Evolutionary conservation across 2,329 filamentous ascomycete genomes (phyloP).

Genomic region (Pseudogymnoascus sp.): DNA sequence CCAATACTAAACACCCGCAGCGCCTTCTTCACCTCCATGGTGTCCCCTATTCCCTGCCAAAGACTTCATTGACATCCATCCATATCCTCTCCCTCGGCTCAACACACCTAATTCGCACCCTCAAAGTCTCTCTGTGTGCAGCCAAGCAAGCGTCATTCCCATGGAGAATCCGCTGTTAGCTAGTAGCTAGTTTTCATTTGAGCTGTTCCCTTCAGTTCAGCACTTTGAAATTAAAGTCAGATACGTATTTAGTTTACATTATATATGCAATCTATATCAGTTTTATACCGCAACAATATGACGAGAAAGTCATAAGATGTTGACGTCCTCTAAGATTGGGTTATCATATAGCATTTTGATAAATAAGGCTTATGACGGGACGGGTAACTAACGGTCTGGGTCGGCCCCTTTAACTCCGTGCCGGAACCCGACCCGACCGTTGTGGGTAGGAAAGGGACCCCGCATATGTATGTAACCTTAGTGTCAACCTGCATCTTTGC

Average conservation of each 20-base stretch:
- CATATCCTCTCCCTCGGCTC: no score
- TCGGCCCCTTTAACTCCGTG: not conserved
- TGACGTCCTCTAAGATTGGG: not conserved
- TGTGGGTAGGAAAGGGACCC: not conserved
- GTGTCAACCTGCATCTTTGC: not conserved
- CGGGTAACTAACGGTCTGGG: not conserved
- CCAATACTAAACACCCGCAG: no score
- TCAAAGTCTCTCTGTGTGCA: no score
- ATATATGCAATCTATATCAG: not conserved
- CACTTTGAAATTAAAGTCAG: not conserved
- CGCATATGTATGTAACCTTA: slow-evolving; percentile 2
- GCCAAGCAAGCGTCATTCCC: not conserved
- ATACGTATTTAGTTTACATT: not conserved
- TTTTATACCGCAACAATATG: not conserved
- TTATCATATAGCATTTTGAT: not conserved
- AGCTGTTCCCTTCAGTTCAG: not conserved
- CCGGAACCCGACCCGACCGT: not conserved
- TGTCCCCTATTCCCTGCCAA: no score
- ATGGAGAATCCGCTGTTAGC: no score
- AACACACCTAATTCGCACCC: no score
- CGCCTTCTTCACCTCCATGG: no score
- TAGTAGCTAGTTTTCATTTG: not conserved
- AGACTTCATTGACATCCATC: no score
- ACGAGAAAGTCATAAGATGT: not conserved
- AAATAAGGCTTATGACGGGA: not conserved